Evolutionary conservation across 345 rosid species (phyloP).

Genomic region (Erysimum cheiranthoides): DNA sequence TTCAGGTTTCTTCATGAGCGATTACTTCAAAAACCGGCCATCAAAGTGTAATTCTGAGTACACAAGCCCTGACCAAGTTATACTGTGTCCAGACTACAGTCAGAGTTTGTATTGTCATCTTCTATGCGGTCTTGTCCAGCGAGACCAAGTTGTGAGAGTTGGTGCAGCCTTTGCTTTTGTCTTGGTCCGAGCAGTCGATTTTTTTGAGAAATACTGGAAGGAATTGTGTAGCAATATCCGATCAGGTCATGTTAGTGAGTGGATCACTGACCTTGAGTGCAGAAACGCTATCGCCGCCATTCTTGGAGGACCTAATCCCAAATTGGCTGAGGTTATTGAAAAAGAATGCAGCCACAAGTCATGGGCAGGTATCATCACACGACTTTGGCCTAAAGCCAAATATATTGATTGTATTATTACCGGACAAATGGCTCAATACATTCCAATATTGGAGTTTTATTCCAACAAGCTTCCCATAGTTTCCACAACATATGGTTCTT

Average conservation of each 20-base stretch:
- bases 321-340: slow-evolving; percentile 55
- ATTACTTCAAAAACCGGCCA: slow-evolving; percentile 2
- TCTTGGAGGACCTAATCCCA: slow-evolving; percentile 47
- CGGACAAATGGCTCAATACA: slow-evolving; percentile 68
- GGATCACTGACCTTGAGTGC: slow-evolving; percentile 63
- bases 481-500: slow-evolving; percentile 62
- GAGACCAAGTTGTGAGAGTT: slow-evolving; percentile 53
- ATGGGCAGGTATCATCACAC: slow-evolving; percentile 72
- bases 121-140: slow-evolving; percentile 60
- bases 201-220: slow-evolving; percentile 57
- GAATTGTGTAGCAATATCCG: slow-evolving; percentile 61
- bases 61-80: slow-evolving; percentile 14
- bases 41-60: neutral
- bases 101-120: slow-evolving; percentile 76
- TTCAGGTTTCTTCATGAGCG: neutral
- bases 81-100: slow-evolving; percentile 55
- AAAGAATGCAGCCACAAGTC: slow-evolving; percentile 47
- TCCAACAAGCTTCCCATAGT: slow-evolving; percentile 63
- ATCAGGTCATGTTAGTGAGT: slow-evolving; percentile 55
- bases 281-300: slow-evolving; percentile 42
- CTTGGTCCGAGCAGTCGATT: slow-evolving; percentile 56
- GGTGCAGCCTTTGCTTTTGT: slow-evolving; percentile 60
- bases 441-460: slow-evolving; percentile 62
- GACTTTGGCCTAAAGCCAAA: slow-evolving; percentile 67
- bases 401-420: slow-evolving; percentile 58